Evolutionary conservation across 495 filamentous ascomycete species (phyloP), one percentile per base, ranked within the genome.

Genomic region (Aspergillus steynii): DNA sequence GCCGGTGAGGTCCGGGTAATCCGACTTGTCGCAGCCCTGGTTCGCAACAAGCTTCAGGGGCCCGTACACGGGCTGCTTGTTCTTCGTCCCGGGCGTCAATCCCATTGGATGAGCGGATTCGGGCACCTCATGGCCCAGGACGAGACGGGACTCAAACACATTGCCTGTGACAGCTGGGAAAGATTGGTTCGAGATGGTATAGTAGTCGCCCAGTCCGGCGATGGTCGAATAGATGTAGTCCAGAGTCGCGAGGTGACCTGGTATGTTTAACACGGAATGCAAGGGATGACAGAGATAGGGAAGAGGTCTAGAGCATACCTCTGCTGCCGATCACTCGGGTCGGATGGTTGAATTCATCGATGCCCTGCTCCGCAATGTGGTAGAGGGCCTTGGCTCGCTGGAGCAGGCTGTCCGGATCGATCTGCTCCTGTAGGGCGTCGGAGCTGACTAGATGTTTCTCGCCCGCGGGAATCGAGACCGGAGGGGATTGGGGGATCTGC

Each of bases 281-380:
- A 45, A 50, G 50, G 46, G 45, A 34, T 20, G 51, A 59, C 34
- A 47, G 53, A 9, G 45, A 6, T 29, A 4, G 37, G 9, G 9
- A 3, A 15, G 7, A 42, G 2, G 29, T 15, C 20, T 12, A 26
- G 32, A 59, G 66, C 73, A 54, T 77, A 84, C 86, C 86, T 61
- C 77, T 63, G 58, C 83, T 86, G 27, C 86, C 86, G 61, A 88
- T 88, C 20, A 88, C 86, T 56, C 86, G 77, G 3, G 86, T 88
- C 3, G 85, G 86, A 58, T 85, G 86, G 59, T 78, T 77, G 69
- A 83, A 87, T 54, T 86, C 82, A 12, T 80, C 71, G 50, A 80
- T 68, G 12, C 79, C 77, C 27, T 77, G 68, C 64, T 85, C 73
- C 9, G 86, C 85, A 60, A 87, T 77, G 49, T 78, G 65, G 67